Conservation (phyloP, 2,329 filamentous ascomycete species). For the Hypocrella siamensis region DNA sequence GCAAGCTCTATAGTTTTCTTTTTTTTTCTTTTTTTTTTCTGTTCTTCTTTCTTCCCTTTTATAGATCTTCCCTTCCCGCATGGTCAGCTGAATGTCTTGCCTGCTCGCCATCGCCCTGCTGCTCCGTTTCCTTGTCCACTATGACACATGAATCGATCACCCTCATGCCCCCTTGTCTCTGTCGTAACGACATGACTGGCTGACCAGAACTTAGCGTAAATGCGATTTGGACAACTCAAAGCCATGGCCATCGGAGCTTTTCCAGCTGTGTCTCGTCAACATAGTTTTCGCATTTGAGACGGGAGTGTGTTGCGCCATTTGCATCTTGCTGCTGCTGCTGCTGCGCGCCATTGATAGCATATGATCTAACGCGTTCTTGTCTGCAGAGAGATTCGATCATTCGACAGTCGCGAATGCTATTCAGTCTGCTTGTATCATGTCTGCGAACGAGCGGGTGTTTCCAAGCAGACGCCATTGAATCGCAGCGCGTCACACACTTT, state of each 20-base stretch:
- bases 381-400: slow-evolving; percentile 15
- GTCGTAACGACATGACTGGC: too few relatives aligned
- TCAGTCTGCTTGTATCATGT: slow-evolving; percentile 16
- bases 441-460: slow-evolving; percentile 22
- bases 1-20: too few relatives aligned
- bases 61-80: too few relatives aligned
- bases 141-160: too few relatives aligned
- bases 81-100: too few relatives aligned
- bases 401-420: slow-evolving; percentile 15
- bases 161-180: too few relatives aligned
- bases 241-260: slow-evolving; percentile 15
- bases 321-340: slow-evolving; percentile 1
- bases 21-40: too few relatives aligned
- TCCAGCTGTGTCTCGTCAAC: slow-evolving; percentile 19
- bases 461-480: slow-evolving; percentile 14
- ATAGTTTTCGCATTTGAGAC: slow-evolving; percentile 23
- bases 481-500: slow-evolving; percentile 18
- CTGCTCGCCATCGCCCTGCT: too few relatives aligned
- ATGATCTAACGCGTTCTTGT: slow-evolving; percentile 4
- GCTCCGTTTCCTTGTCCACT: too few relatives aligned
- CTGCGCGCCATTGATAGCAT: too few relatives aligned
- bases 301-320: slow-evolving; percentile 11
- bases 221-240: slow-evolving; percentile 6
- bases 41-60: too few relatives aligned
- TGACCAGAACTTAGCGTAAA: slow-evolving; percentile 1